Evolutionary conservation across 257 asterid genomes (phyloP), one percentile per base, ranked within the genome.

Genomic region (Ilex asprella): DNA sequence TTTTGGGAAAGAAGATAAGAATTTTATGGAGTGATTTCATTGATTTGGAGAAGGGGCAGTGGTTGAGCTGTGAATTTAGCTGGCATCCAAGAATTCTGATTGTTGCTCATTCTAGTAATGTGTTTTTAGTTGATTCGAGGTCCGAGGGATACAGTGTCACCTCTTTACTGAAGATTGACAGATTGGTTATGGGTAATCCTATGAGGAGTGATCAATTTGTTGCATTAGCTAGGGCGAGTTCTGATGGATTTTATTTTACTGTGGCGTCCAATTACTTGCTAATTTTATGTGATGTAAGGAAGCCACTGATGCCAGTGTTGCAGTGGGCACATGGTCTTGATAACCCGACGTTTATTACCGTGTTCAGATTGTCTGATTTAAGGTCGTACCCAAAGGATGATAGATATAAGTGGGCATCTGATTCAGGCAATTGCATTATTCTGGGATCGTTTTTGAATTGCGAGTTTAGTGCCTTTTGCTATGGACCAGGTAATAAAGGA

Each of bases 391-490:
- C 68, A 10, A 68, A 70, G 64, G 75, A 81, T 56, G 71, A 75
- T 27, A 75, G 59, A 59, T 82, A 79, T 61, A 69, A 63, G 55
- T 75, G 65, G 79, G 92, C 92, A 60, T 76, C 91, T 27, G 81
- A 86, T 58, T 76, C 90, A n/a, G 95, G 98, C 44, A 71, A 78
- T 67, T 78, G 96, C 71, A 76, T 88, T 74, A 59, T 91, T 51
- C 62, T 91, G 59, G 98, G 98, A 72, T 91, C 98, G 1, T 84
- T 91, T 75, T 88, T 88, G 95, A 88, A 80, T 59, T 62, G 72
- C 43, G 79, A 76, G 70, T 91, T 91, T 71, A 69, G 60, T 64
- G 63, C 83, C 46, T 91, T 91, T 52, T 80, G 86, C 56, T 91
- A 81, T 63, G 98, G 96, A 30, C 86, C 86, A 27, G 73, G 70